Base-by-base conservation (phyloP, 768 basidiomycete species). In the Lentinula guzmanii region DNA sequence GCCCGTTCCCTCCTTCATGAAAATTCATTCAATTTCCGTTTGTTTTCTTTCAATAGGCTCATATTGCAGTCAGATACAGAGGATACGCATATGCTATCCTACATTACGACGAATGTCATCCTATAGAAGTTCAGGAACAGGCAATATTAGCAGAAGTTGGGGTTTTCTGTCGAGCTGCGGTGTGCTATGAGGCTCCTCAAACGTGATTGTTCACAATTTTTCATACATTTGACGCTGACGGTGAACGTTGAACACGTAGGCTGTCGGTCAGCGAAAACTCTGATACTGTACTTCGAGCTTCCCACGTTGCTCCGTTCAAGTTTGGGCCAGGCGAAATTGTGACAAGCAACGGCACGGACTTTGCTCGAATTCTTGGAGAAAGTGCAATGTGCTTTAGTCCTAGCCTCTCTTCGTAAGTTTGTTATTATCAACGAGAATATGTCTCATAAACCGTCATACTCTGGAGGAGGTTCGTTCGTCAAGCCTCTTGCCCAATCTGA, bases 381-480 rank as follows among this genome's bases (percentile, higher is more conserved):
- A 48, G 46, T 24, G 10, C 46, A 48, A 48, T 48, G 46, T 48
- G 46, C 11, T 48, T 24, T 48, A 18, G 21, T 9, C 46, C 46
- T n/a, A 48, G 18, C n/a, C 43, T 45, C 13, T 45, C 43, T 7
- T 45, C 16, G 8, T 45, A 15, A 45, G 21, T 48, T 11, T 48
- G 8, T 24, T 11, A 24, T 21, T 13, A 24, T 48, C 3, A 4
- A 5, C n/a, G n/a, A 21, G 43, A 15, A 45, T 5, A n/a, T 7
- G 16, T 41, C 15, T 45, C n/a, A 45, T 45, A 3, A 45, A 16
- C n/a, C 62, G 42, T 33, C 51, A 45, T 58, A 58, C 6, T 33
- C 42, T 15, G 56, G 56, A 10, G 56, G 56, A 46, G 56, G 56
- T 33, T 58, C 56, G 18, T 58, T 18, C 15, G 42, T 58, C 42